Conservation (phyloP, 2,329 filamentous ascomycete genomes). For the Aspergillus unguis region DNA sequence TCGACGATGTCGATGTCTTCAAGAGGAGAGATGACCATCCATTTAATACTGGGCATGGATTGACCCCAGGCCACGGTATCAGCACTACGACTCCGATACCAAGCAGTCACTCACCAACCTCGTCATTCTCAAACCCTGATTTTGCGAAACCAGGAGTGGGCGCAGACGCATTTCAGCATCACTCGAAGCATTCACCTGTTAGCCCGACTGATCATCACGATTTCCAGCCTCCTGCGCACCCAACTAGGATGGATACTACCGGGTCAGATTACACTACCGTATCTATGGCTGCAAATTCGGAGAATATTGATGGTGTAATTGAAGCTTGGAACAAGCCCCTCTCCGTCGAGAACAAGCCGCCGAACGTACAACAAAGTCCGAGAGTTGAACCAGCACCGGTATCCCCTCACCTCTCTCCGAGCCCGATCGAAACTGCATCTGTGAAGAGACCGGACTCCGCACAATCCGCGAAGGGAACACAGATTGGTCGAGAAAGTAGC, state of each 20-base stretch:
- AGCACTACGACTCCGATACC: slow-evolving; percentile 3
- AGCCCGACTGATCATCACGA: slow-evolving; percentile 21
- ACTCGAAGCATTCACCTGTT: slow-evolving; percentile 19
- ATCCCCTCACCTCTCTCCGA: slow-evolving; percentile 6
- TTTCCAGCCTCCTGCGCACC: slow-evolving; percentile 14
- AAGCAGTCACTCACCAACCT: slow-evolving; percentile 7
- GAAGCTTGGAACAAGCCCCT: slow-evolving; percentile 42
- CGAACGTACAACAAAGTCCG: slow-evolving; percentile 11
- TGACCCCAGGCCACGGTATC: slow-evolving; percentile 15
- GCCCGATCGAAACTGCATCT: background rate
- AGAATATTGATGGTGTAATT: slow-evolving; percentile 45
- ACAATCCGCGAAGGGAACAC: background rate
- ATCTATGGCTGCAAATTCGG: slow-evolving; percentile 27
- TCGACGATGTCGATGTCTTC: slow-evolving; percentile 36
- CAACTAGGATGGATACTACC: slow-evolving; percentile 29
- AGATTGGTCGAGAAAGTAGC: slow-evolving; percentile 1
- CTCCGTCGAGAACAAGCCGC: slow-evolving; percentile 19
- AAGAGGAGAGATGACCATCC: slow-evolving; percentile 17
- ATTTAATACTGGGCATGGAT: slow-evolving; percentile 8
- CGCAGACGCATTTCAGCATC: background rate
- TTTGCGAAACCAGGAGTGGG: background rate
- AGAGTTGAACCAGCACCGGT: background rate
- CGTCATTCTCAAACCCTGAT: slow-evolving; percentile 2
- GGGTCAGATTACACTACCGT: slow-evolving; percentile 26
- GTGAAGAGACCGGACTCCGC: background rate